phyloP scores from a whole-genome alignment of 768 basidiomycete genomes.

The Leucocoprinus birnbaumii region DNA sequence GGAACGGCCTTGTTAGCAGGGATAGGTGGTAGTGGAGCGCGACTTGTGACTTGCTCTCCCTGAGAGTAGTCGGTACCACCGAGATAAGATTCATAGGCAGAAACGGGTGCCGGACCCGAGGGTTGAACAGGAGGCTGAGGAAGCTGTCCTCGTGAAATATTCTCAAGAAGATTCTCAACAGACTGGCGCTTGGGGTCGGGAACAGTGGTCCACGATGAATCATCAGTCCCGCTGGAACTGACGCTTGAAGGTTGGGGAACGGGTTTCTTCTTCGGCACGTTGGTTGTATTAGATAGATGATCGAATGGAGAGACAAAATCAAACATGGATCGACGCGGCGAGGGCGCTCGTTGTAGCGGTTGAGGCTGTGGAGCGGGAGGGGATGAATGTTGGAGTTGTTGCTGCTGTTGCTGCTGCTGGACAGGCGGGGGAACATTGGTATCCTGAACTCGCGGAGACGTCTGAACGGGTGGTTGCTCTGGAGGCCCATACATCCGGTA shows the following conservation, averaged over 20 bases:
- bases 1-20: slow-evolving; percentile 41
- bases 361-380: slow-evolving; percentile 27
- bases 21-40: slow-evolving; percentile 60
- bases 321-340: slow-evolving; percentile 79
- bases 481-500: slow-evolving; percentile 40
- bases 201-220: slow-evolving; percentile 53
- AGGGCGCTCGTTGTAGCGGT: slow-evolving; percentile 57
- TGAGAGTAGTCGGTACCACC: slow-evolving; percentile 43
- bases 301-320: slow-evolving; percentile 86
- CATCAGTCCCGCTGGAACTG: slow-evolving; percentile 48
- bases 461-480: slow-evolving; percentile 39
- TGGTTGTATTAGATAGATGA: slow-evolving; percentile 55
- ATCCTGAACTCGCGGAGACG: slow-evolving; percentile 32
- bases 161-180: slow-evolving; percentile 78
- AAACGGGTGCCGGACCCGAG: slow-evolving; percentile 32
- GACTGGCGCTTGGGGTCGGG: slow-evolving; percentile 76
- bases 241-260: slow-evolving; percentile 44
- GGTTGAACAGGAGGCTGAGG: slow-evolving; percentile 29
- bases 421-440: slow-evolving; percentile 25
- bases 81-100: slow-evolving; percentile 45
- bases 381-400: slow-evolving; percentile 18
- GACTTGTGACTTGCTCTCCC: slow-evolving; percentile 35
- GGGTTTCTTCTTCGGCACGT: slow-evolving; percentile 73
- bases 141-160: slow-evolving; percentile 53
- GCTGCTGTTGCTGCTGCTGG: slow-evolving; percentile 27